Percentiles rank a stretch among this genome's conserved stretches.
Conservation (phyloP, 441 rosid species). For the Viola pubescens region DNA sequence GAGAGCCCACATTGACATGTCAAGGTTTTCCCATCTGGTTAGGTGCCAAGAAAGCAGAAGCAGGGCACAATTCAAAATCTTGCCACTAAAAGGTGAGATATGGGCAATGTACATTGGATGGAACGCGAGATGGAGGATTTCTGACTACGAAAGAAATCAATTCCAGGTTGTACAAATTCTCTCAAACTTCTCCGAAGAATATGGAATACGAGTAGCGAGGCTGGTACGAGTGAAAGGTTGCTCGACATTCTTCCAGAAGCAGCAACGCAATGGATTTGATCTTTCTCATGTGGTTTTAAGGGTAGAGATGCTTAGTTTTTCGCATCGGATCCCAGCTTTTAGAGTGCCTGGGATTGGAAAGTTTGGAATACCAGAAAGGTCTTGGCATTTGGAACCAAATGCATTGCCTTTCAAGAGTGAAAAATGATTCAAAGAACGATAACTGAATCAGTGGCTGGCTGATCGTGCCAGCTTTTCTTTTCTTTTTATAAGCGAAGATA, state of each 20-base stretch:
- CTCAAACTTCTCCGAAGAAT: constrained; percentile 14
- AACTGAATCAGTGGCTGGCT: background rate
- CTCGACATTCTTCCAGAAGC: constrained; percentile 17
- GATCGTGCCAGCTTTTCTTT: too few species aligned
- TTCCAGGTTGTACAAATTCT: constrained; percentile 19
- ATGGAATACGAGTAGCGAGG: constrained; percentile 11
- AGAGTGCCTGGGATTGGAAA: constrained; percentile 22
- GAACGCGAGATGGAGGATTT: constrained; percentile 13
- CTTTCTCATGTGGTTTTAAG: constrained; percentile 14
- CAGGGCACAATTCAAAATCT: constrained; percentile 12
- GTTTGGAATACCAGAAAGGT: constrained; percentile 19
- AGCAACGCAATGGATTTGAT: constrained; percentile 19
- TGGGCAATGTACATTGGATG: constrained; percentile 23
- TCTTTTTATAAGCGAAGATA: too few species aligned
- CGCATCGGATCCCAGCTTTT: constrained; percentile 22
- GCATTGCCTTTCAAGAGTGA: constrained; percentile 20
- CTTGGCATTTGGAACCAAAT: constrained; percentile 27
- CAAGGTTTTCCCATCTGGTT: constrained; percentile 16
- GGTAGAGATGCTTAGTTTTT: constrained; percentile 18
- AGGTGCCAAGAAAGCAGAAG: constrained; percentile 10
- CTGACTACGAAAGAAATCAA: constrained; percentile 6
- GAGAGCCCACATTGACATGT: constrained; percentile 13
- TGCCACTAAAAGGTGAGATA: constrained; percentile 22
- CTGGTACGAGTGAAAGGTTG: constrained; percentile 19
- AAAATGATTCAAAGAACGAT: too few species aligned